Base-by-base conservation (phyloP, 148 eudicot species). In the Diospyros kaki region DNA sequence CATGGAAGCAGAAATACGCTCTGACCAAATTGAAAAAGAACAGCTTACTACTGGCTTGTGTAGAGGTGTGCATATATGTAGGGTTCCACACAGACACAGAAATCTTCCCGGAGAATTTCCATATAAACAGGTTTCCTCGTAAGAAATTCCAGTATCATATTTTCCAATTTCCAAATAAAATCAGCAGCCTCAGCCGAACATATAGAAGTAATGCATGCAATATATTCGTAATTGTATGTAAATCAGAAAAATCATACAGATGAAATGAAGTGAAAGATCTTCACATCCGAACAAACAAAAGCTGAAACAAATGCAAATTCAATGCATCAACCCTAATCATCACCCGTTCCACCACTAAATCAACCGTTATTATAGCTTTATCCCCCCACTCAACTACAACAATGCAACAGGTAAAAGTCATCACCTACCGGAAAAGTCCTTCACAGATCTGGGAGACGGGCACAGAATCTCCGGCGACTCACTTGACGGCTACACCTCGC, bases 391-490 rank as follows among this genome's bases (percentile, higher is more conserved):
- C 59, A 52, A 55, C 40, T 9, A 44, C 14, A 53, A 66, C 28
- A 15, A 28, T 42, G 41, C 55, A 59, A 66, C 41, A 55, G 28
- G 11, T 11, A 56, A 44, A 43, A 13, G 15, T 41, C 52, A 65
- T 28, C 18, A 63, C 61, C 11, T 12, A 61, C 13, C 4, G 58
- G 4, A 56, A 9, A 59, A 59, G 59, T 46, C 13, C 55, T 78
- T 64, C 73, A 73, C 82, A 59, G 82, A 84, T 84, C 86, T 44
- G 69, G 71, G 12, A 28, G 56, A 46, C 7, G 9, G 3, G 44
- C 51, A 46, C 64, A 69, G 76, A 83, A 28, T 77, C 86, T 81
- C 81, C 77, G 73, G 81, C 74, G 64, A 82, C 56, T 44, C n/a
- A 69, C 59, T 73, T 74, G 75, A 41, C 58, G 68, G 66, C 46